Conservation (phyloP, 2,329 filamentous ascomycete species). For the Aspergillus ochraceoroseus region DNA sequence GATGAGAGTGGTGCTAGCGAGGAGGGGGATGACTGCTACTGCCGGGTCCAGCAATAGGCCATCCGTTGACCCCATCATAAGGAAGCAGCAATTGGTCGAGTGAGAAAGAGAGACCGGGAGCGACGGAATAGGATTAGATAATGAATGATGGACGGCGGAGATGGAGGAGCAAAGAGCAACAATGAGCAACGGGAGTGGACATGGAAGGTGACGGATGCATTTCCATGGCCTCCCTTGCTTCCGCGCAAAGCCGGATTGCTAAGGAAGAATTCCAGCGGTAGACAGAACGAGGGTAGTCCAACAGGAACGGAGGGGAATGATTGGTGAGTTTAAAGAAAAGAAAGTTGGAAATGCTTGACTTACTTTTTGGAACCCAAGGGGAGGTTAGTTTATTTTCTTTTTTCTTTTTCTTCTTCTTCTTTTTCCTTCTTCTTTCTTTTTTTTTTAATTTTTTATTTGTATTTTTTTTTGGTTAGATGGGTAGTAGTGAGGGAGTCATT, state of each 20-base stretch:
- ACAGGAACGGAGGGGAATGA: slow-evolving; percentile 5
- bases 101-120: slow-evolving; percentile 24
- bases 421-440: background rate
- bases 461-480: no score
- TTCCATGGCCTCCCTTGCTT: slow-evolving; percentile 20
- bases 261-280: background rate
- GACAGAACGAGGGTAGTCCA: slow-evolving; percentile 2
- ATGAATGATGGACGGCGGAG: slow-evolving; percentile 14
- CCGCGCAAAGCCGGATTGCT: slow-evolving; percentile 21
- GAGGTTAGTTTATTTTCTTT: slow-evolving; percentile 7
- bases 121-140: slow-evolving; percentile 23
- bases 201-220: slow-evolving; percentile 24
- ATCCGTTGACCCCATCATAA: slow-evolving; percentile 12
- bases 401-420: slow-evolving; percentile 6
- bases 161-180: slow-evolving; percentile 1
- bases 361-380: slow-evolving; percentile 3
- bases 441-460: no score
- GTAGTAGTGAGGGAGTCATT: no score
- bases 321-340: slow-evolving; percentile 4
- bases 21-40: slow-evolving; percentile 8
- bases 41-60: slow-evolving; percentile 12
- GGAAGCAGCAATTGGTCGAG: slow-evolving; percentile 18
- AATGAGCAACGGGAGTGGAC: slow-evolving; percentile 4
- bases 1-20: slow-evolving; percentile 6
- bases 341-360: slow-evolving; percentile 5